Evolutionary conservation across 176 grass and related monocot species (phyloP).

Genomic region (Aegilops umbellulata): DNA sequence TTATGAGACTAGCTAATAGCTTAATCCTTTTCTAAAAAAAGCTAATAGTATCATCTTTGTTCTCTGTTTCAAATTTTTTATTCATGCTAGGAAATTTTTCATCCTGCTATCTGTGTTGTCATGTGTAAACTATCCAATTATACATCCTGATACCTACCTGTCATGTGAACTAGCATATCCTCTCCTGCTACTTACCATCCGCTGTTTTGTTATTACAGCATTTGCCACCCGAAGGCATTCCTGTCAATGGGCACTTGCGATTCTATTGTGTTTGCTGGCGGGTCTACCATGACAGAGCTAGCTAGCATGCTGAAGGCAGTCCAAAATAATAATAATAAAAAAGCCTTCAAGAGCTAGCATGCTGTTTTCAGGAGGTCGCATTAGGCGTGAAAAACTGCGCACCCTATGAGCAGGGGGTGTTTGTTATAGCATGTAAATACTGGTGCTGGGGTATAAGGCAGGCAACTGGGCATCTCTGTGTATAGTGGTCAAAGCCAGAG

Average conservation of each 20-base stretch:
- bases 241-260: neutral
- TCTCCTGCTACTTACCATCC: conserved; percentile 10
- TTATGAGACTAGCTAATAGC: neutral
- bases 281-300: neutral
- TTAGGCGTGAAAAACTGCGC: conserved; percentile 22
- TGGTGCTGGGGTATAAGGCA: conserved; percentile 13
- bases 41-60: neutral
- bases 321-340: neutral
- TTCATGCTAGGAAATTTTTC: neutral
- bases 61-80: neutral
- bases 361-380: neutral
- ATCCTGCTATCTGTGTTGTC: neutral
- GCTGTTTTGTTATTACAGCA: conserved; percentile 23
- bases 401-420: conserved; percentile 23
- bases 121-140: neutral
- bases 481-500: conserved; percentile 60
- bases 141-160: neutral
- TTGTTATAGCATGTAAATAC: conserved; percentile 49
- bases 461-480: conserved; percentile 36
- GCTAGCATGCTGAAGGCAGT: neutral
- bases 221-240: conserved; percentile 12
- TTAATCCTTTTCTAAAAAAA: too few relatives aligned
- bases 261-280: conserved; percentile 16
- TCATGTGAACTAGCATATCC: neutral
- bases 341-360: neutral